Conservation (phyloP, 75 land plant genomes). For the Cupressus sempervirens region DNA sequence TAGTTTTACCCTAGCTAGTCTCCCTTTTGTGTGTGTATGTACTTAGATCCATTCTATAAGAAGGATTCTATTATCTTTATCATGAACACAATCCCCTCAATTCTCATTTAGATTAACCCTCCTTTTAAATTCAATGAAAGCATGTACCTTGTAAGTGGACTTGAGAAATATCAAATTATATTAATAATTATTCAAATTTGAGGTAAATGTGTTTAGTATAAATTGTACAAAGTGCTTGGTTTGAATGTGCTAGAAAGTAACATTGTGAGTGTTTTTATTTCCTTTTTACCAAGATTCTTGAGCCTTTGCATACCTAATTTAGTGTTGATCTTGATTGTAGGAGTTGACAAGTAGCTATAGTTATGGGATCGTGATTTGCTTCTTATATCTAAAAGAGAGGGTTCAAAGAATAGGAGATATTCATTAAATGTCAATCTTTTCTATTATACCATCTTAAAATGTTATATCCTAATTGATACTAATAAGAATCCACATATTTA, state of each 20-base stretch:
- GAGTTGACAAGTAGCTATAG: neutral
- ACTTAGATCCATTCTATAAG: too few relatives aligned
- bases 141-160: neutral
- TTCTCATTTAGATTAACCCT: neutral
- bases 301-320: neutral
- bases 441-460: neutral
- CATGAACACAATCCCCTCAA: too few relatives aligned
- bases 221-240: neutral
- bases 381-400: conserved; percentile 6
- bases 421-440: neutral
- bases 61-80: neutral
- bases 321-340: neutral
- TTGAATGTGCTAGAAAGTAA: neutral
- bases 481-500: too few relatives aligned
- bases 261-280: neutral
- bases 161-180: neutral
- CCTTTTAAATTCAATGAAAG: neutral
- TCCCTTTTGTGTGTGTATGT: neutral
- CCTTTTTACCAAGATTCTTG: neutral
- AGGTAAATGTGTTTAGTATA: neutral
- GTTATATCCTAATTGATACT: too few relatives aligned
- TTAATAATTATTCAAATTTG: neutral
- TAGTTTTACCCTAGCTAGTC: too few relatives aligned
- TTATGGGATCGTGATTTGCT: too few relatives aligned
- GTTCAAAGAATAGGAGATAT: neutral